These are phyloP conservation scores for Scheffersomyces amazonensis DNA, from an alignment of 805 yeast species.

Conservation along the genomic window DNA sequence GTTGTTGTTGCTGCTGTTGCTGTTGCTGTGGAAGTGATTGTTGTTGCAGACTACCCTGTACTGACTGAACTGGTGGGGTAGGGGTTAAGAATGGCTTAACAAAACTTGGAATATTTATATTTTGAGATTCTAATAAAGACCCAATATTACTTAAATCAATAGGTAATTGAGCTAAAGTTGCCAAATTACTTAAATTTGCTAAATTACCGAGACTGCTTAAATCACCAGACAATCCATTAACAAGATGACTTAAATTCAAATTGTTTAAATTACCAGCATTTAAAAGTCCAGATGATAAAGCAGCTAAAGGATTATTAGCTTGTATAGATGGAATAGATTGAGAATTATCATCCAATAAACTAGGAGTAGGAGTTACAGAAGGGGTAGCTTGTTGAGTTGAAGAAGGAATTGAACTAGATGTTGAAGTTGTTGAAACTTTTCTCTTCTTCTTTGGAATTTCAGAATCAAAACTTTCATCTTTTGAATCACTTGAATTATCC, in stretches of 20 bases:
- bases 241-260: conserved; percentile 40
- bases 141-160: conserved; percentile 36
- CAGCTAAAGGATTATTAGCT: conserved; percentile 2
- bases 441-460: background rate
- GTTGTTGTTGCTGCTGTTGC: background rate
- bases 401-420: conserved; percentile 2
- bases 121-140: conserved; percentile 22
- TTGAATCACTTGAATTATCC: background rate
- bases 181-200: conserved; percentile 38
- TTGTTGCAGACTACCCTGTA: background rate
- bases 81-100: background rate
- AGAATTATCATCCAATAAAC: conserved; percentile 1
- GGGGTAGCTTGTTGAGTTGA: conserved; percentile 15
- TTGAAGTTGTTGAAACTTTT: background rate
- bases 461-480: background rate
- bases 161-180: conserved; percentile 42
- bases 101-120: conserved; percentile 3
- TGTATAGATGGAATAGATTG: background rate
- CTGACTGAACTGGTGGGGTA: conserved; percentile 2
- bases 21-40: background rate
- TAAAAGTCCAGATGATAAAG: conserved; percentile 12
- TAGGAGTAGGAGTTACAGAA: conserved; percentile 12
- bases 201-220: conserved; percentile 31
- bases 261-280: conserved; percentile 40
- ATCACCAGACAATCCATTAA: conserved; percentile 37